Evolutionary conservation across 2,329 filamentous ascomycete genomes (phyloP), one percentile per base, ranked within the genome.

Genomic region (Teratosphaeria viscida): DNA sequence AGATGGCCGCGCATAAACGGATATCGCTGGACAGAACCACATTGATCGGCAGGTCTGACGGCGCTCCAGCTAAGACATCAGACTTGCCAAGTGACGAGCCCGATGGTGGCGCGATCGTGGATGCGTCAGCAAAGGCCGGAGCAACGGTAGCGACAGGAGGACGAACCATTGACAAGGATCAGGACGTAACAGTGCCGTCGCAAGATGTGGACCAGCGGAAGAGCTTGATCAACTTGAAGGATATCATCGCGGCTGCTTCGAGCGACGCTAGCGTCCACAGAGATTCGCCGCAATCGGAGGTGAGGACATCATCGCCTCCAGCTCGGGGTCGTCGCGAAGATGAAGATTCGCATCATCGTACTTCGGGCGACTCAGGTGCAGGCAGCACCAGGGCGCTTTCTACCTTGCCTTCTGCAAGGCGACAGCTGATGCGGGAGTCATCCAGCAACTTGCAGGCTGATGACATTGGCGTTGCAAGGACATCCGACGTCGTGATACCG

Each of bases 181-280:
- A 32, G 43, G 54, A 10, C 16, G 27, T 14, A 57, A 58, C 19
- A 23, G 43, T 23, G 43, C n/a, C 16, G 6, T 58, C 58, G 3
- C 60, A 59, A 26, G 63, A 63, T 35, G 39, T 62, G 14, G 64
- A 67, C 29, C 60, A 56, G 14, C 55, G 60, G 23, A 67, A 65
- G 58, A 66, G 63, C 56, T 54, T 64, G 59, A 58, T 65, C 14
- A 62, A 64, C 39, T 57, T 67, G 43, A 67, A 67, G 59, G 56
- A 54, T 4, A 43, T 62, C 23, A 60, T 64, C 7, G 61, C 55
- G 7, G 19, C 59, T 23, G 61, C 35, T 26, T 49, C 37, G 49
- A 49, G n/a, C 19, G 43, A 49, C 43, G 19, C 43, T 19, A 10
- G n/a, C 43, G 19, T n/a, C 23, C 43, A 16, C 16, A 49, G n/a